Evolutionary conservation across 2,329 filamentous ascomycete genomes (phyloP).

Genomic region (Aspergillaceae sp.): DNA sequence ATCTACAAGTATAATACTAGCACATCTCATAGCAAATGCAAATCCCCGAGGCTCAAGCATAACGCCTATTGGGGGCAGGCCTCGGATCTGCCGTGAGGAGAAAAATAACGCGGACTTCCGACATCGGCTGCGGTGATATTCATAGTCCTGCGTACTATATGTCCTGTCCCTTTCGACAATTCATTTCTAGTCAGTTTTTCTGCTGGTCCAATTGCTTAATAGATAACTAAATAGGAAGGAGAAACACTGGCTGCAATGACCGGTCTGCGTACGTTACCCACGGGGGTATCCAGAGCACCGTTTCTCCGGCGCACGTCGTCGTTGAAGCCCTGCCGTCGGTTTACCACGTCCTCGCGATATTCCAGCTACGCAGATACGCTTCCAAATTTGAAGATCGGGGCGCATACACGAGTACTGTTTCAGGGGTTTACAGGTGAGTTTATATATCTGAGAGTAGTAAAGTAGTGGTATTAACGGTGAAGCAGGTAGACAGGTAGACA

Average conservation of each 20-base stretch:
- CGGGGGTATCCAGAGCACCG: conserved; percentile 10
- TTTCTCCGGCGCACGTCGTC: background rate
- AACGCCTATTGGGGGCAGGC: no score
- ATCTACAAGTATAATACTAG: no score
- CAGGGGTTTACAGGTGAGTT: conserved; percentile 58
- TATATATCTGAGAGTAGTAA: conserved; percentile 1
- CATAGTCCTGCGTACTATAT: no score
- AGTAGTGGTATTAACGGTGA: background rate
- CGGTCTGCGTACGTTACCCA: conserved; percentile 14
- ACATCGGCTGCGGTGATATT: no score
- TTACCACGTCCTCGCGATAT: conserved; percentile 24
- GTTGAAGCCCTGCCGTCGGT: conserved; percentile 11
- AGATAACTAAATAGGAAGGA: background rate
- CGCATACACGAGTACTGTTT: conserved; percentile 59
- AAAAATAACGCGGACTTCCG: no score
- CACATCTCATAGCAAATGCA: no score
- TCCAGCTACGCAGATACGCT: conserved; percentile 52
- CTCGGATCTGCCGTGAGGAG: no score
- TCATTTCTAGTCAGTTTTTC: background rate
- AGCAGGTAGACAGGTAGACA: conserved; percentile 29
- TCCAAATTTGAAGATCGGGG: conserved; percentile 57
- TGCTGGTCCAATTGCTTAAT: background rate
- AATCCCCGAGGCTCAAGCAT: no score
- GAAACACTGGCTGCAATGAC: conserved; percentile 4
- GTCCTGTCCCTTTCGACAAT: no score